Conservation (phyloP, 768 basidiomycete genomes). For the Russula sp. region DNA sequence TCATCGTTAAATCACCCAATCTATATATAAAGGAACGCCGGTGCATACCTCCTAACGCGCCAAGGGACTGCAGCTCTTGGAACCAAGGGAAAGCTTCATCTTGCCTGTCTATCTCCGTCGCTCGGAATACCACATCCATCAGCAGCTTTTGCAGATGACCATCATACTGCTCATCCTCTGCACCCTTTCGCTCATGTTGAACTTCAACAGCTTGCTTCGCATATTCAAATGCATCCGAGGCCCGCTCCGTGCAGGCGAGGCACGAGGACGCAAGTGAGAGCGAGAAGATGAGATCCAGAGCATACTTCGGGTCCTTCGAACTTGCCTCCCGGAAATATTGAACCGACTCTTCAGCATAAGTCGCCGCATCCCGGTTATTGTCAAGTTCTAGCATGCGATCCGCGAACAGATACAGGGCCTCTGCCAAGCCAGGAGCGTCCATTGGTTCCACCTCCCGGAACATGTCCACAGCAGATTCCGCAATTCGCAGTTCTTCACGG, state of each 20-base stretch:
- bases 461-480: background rate
- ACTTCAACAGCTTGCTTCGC: conserved; percentile 14
- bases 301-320: background rate
- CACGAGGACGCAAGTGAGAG: conserved; percentile 13
- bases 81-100: background rate
- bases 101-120: background rate
- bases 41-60: background rate
- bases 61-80: conserved; percentile 2
- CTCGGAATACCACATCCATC: conserved; percentile 2
- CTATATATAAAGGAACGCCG: background rate
- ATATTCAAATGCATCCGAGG: background rate
- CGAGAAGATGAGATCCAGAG: conserved; percentile 5
- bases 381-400: conserved; percentile 14
- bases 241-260: conserved; percentile 11
- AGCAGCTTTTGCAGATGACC: background rate
- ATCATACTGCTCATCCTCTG: background rate
- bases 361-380: conserved; percentile 3
- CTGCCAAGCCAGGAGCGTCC: conserved; percentile 7
- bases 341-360: conserved; percentile 9
- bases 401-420: conserved; percentile 2
- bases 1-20: background rate
- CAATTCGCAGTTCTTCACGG: background rate
- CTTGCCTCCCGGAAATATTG: conserved; percentile 11
- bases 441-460: conserved; percentile 4
- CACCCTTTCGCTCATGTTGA: background rate